Percentiles rank a stretch among this genome's conserved stretches.
Conservation (phyloP, 139 green algal species). For the Haematococcus lacustris region DNA sequence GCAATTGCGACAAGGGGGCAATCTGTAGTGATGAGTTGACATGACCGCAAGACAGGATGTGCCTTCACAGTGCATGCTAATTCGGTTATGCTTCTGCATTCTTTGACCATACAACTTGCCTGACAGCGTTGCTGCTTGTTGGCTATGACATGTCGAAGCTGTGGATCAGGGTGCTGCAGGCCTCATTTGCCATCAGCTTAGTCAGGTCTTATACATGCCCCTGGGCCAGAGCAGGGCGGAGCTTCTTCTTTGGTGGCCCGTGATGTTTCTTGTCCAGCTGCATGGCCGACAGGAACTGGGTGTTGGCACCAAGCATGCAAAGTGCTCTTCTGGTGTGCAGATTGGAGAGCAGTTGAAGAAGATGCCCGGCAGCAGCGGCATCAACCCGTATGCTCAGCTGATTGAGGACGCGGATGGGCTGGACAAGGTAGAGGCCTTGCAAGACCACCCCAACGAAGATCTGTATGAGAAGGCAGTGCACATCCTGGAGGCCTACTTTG, state of each 20-base stretch:
- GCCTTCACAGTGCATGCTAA: background rate
- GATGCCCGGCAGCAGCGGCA: constrained; percentile 33
- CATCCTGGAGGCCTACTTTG: constrained; percentile 92
- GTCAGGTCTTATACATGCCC: too few relatives aligned
- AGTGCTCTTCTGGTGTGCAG: constrained; percentile 16
- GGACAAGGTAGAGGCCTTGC: constrained; percentile 97
- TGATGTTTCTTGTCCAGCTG: too few relatives aligned
- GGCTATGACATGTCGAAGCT: too few relatives aligned
- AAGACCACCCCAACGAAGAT: constrained; percentile 73
- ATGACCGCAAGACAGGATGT: background rate
- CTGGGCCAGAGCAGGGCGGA: too few relatives aligned
- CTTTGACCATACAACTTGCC: too few relatives aligned
- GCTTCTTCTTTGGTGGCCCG: too few relatives aligned
- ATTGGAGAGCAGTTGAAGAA: constrained; percentile 46
- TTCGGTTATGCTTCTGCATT: background rate
- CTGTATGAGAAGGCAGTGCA: constrained; percentile 97
- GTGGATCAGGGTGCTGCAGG: too few relatives aligned
- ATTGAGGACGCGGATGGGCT: constrained; percentile 95
- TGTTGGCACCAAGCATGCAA: background rate
- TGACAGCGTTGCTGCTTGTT: too few relatives aligned
- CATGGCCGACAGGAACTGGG: too few relatives aligned
- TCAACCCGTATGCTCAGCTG: constrained; percentile 81
- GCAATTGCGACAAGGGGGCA: background rate
- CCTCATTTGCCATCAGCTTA: too few relatives aligned
- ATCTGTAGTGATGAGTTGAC: background rate